These are phyloP conservation scores for Solanum paucissectum DNA, from an alignment of 257 asterid species.

Conservation along the genomic window DNA sequence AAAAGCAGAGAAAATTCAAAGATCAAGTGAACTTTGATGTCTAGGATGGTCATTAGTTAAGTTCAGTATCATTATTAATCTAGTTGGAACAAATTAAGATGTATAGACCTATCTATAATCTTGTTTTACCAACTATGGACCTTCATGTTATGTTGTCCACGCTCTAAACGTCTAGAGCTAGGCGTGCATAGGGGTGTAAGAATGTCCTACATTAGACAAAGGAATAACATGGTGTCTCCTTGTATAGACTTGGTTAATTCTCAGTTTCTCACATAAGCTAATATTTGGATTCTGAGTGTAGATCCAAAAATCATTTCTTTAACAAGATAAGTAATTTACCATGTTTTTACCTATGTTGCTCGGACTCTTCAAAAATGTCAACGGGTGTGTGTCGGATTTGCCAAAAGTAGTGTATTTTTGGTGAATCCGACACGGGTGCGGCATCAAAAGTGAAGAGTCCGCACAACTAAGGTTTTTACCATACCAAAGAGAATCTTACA, in stretches of 20 bases:
- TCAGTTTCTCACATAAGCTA: not conserved
- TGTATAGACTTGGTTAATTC: not conserved
- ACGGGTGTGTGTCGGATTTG: too few species aligned
- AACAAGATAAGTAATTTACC: not conserved
- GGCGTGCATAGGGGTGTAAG: not conserved
- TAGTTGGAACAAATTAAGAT: not conserved
- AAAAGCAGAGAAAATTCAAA: too few species aligned
- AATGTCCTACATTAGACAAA: not conserved
- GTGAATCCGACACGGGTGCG: too few species aligned
- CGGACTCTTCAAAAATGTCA: too few species aligned
- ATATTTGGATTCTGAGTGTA: not conserved
- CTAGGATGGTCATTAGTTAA: not conserved
- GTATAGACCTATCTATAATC: not conserved
- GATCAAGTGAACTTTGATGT: too few species aligned
- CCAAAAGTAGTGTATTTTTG: too few species aligned
- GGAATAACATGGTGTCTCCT: not conserved
- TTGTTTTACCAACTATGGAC: not conserved
- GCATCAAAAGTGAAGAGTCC: too few species aligned
- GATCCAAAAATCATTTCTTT: not conserved
- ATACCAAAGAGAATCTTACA: not conserved
- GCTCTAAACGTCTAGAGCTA: not conserved
- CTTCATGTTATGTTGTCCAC: not conserved
- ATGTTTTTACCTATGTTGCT: not conserved
- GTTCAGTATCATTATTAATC: not conserved
- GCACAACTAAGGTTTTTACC: not conserved